phyloP scores from a whole-genome alignment of 2,329 filamentous ascomycete species.

The Cladosporium sp. region DNA sequence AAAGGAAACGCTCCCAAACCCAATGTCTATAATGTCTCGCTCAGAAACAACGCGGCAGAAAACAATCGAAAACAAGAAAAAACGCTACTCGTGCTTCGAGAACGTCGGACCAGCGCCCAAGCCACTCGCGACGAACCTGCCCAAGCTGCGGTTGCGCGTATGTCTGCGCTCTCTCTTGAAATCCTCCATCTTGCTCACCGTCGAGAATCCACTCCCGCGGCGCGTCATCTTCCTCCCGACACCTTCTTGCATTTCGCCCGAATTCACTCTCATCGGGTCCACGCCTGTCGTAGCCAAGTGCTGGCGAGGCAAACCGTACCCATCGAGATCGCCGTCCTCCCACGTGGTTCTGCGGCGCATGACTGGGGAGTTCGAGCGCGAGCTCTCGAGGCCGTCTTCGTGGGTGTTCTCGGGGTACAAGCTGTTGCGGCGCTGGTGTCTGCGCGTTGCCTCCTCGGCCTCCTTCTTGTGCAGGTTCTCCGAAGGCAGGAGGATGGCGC shows the following conservation, averaged over 20 bases:
- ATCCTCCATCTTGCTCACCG: slow-evolving; percentile 19
- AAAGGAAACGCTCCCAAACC: not conserved
- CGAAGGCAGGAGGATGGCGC: slow-evolving; percentile 68
- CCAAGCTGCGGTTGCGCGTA: slow-evolving; percentile 29
- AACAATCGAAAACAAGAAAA: not conserved
- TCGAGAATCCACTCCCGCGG: slow-evolving; percentile 22
- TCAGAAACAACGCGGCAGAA: not conserved
- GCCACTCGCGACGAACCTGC: slow-evolving; percentile 31
- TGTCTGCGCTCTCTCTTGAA: slow-evolving; percentile 22
- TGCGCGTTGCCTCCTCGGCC: slow-evolving; percentile 43
- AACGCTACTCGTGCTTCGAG: slow-evolving; percentile 30
- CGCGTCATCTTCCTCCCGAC: slow-evolving; percentile 22
- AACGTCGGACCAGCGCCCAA: slow-evolving; percentile 35
- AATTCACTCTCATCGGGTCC: slow-evolving; percentile 11
- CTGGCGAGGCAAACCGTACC: slow-evolving; percentile 32
- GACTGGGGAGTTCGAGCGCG: not conserved
- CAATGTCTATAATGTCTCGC: not conserved
- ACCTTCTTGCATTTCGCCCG: slow-evolving; percentile 24
- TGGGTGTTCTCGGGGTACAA: slow-evolving; percentile 28
- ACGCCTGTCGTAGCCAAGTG: slow-evolving; percentile 24
- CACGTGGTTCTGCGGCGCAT: slow-evolving; percentile 25
- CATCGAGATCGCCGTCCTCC: slow-evolving; percentile 33
- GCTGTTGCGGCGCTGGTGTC: slow-evolving; percentile 34
- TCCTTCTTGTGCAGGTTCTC: slow-evolving; percentile 66
- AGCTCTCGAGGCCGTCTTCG: slow-evolving; percentile 11